Evolutionary conservation across 2,329 filamentous ascomycete species (phyloP).

Genomic region (Ascochyta fabae): DNA sequence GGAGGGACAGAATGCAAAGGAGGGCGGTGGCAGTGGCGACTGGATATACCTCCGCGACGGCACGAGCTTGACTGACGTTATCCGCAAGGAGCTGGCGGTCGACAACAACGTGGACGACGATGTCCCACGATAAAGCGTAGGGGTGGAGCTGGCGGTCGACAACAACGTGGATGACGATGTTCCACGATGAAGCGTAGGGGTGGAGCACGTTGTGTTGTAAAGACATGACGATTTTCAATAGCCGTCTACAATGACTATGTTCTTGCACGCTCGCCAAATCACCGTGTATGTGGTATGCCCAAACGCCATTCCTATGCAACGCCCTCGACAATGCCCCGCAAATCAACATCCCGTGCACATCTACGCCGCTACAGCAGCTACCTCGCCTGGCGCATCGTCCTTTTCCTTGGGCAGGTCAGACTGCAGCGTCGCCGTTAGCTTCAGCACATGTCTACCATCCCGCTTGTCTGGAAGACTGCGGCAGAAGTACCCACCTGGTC

Average conservation of each 20-base stretch:
- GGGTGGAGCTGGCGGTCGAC: no score
- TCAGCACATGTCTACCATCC: no score
- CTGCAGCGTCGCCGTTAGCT: slow-evolving; percentile 19
- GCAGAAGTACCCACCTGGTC: slow-evolving; percentile 65
- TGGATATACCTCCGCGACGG: slow-evolving; percentile 92
- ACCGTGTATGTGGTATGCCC: slow-evolving; percentile 3
- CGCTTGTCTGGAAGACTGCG: no score
- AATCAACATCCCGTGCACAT: not conserved
- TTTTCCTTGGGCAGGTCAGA: slow-evolving; percentile 41
- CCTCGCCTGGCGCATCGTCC: slow-evolving; percentile 30
- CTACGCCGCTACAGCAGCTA: slow-evolving; percentile 39
- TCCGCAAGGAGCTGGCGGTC: slow-evolving; percentile 74
- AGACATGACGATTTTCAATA: not conserved
- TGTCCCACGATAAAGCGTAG: slow-evolving; percentile 28
- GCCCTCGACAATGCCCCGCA: slow-evolving; percentile 3
- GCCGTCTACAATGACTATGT: not conserved
- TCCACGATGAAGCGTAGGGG: no score
- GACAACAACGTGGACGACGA: no score
- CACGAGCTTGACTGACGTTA: slow-evolving; percentile 73
- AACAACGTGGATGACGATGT: no score
- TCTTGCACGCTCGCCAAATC: not conserved
- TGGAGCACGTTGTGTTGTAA: not conserved
- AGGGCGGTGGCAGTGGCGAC: slow-evolving; percentile 73
- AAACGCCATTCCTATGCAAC: slow-evolving; percentile 29
- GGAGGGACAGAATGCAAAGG: slow-evolving; percentile 78